Conservation (phyloP, 345 rosid species). For the Clausena lansium region DNA sequence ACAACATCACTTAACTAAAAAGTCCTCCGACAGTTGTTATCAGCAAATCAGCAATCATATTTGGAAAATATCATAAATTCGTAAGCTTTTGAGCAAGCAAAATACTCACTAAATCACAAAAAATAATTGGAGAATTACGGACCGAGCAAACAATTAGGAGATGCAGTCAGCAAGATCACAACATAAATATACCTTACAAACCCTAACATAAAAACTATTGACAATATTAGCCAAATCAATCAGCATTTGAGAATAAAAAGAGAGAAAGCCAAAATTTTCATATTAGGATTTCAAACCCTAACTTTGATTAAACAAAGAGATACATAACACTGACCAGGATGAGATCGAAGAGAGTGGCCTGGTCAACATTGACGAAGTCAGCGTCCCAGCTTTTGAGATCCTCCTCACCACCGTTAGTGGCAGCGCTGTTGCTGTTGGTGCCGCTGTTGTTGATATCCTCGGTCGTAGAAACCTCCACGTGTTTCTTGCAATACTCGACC, state of each 20-base stretch:
- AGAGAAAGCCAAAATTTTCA: not conserved
- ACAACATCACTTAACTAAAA: no score
- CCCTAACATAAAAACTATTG: not conserved
- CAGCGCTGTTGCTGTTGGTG: not conserved
- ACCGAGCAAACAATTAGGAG: not conserved
- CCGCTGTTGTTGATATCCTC: not conserved
- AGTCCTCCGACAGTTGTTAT: no score
- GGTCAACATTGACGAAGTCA: conserved; percentile 54
- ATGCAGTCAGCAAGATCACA: not conserved
- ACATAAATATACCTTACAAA: not conserved
- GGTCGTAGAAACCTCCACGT: conserved; percentile 40
- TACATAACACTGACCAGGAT: conserved; percentile 30
- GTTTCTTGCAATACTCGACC: conserved; percentile 77
- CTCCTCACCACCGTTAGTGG: conserved; percentile 17
- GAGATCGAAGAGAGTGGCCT: conserved; percentile 47
- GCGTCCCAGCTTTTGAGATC: conserved; percentile 53
- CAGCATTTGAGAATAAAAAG: not conserved
- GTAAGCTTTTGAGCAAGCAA: not conserved
- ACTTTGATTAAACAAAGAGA: not conserved
- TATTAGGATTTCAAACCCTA: not conserved
- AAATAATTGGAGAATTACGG: no score
- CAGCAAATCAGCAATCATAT: no score
- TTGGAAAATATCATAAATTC: no score
- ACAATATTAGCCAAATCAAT: not conserved
- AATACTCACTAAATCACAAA: not conserved